phyloP scores from a whole-genome alignment of 192 early-diverging fungal species.

The Rhizophagus clarus region DNA sequence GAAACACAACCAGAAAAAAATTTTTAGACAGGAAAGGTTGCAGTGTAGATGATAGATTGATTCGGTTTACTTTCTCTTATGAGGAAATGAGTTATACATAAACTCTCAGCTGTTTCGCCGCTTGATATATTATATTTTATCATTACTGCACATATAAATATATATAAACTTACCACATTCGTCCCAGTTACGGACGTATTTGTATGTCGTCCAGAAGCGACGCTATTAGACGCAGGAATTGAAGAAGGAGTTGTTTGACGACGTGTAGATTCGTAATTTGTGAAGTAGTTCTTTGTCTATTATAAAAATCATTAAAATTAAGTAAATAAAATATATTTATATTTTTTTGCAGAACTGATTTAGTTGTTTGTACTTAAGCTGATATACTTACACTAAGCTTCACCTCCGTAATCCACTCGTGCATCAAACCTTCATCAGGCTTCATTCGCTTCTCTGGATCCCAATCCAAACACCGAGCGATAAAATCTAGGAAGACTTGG shows the following conservation, averaged over 20 bases:
- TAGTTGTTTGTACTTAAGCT: no score
- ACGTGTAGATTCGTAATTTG: slow-evolving; percentile 13
- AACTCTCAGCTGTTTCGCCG: not conserved
- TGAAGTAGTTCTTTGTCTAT: slow-evolving; percentile 13
- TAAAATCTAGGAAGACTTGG: slow-evolving; percentile 82
- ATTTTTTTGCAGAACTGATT: no score
- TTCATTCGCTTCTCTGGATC: slow-evolving; percentile 86
- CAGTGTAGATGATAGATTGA: no score
- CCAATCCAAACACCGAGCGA: slow-evolving; percentile 83
- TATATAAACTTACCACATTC: not conserved
- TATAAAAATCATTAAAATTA: not conserved
- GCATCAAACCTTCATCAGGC: slow-evolving; percentile 81
- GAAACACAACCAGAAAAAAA: no score
- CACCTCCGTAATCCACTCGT: slow-evolving; percentile 80
- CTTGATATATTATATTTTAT: not conserved
- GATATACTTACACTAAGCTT: slow-evolving; percentile 24
- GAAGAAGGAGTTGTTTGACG: not conserved
- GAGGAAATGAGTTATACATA: no score
- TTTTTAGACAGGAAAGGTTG: no score
- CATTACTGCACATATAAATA: no score
- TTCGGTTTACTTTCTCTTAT: no score
- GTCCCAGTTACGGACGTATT: not conserved
- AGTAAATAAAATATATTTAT: not conserved
- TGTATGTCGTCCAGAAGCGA: not conserved
- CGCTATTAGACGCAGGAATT: not conserved